Base-by-base conservation (phyloP, 257 asterid species). In the Prunella vulgaris region DNA sequence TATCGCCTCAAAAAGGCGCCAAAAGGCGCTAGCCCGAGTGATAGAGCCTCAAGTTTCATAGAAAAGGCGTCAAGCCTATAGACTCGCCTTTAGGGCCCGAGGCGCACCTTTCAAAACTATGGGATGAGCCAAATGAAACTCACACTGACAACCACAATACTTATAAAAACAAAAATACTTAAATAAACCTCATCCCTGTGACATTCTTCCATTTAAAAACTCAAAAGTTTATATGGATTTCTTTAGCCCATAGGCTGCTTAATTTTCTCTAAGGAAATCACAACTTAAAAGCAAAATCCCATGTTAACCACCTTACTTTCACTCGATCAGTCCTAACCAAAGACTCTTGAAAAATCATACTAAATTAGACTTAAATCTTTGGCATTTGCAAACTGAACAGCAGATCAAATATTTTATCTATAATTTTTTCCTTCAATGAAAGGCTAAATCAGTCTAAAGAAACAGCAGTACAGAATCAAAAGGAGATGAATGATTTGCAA, bases 271-370 rank as follows among this genome's bases (percentile, higher is more conserved):
- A 7, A 69, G 54, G 54, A 64, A 17, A 7, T 48, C 9, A 33
- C 21, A 8, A 59, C 27, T 56, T 70, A 57, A 60, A 75, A 21
- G 51, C 52, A n/a, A 18, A 28, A 37, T 59, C 22, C 66, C 51
- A 46, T 49, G 49, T 22, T 53, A 53, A 53, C 49, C 62, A 57
- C 71, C 56, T 69, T 2, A 62, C 18, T 28, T 61, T 38, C 25
- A 37, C 33, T 33, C 8, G 10, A 15, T 48, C 69, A 46, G 48
- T 60, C 25, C 46, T 56, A 66, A 54, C 40, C 10, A 38, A 28
- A 68, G 13, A 15, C 8, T 48, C 17, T 30, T 21, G 51, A 37
- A 10, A 72, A 10, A 57, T 59, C 49, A 67, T 10, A 21, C 3
- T 51, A 40, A 33, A 33, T 15, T 28, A 60, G 46, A 42, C 44